Evolutionary conservation across 331 rosid genomes (phyloP), one percentile per base, ranked within the genome.

Genomic region (Erythrophleum ivorense): DNA sequence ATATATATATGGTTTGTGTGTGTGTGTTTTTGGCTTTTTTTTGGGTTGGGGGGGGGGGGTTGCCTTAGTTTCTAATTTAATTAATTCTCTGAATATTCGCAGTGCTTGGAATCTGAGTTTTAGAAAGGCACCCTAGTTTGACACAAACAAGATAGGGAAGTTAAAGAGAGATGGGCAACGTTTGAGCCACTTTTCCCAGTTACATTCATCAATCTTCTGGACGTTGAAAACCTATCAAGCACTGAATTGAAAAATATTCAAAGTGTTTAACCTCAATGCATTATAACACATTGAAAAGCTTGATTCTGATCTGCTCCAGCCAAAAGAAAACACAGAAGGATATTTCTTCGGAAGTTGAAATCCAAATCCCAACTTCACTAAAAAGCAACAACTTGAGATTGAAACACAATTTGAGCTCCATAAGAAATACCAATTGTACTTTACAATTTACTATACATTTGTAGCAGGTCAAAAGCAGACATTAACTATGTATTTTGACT

Each of bases 401-500:
- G 21, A 3, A 21, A 70, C 52, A 70, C 12, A 70, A 70, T 46
- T 21, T 2, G 12, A 21, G 58, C 38, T 13, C 58, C 43, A 72
- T 34, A 54, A 36, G 19, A 55, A 34, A 50, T 15, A 43, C 34
- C 50, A 34, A 18, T 53, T 73, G 4, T 18, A 9, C 49, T 19
- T 54, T 55, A 40, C 19, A n/a, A 38, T 40, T 38, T 34, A 9
- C 18, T 38, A 57, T 55, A 57, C 12, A 38, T 38, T 36, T 15
- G 24, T 38, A 11, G 9, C 43, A 62, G 3, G 52, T 52, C 31
- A 34, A 31, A 34, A 73, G 50, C 53, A 73, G 15, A 19, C 0
- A 41, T 38, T 74, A 10, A 50, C 24, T 7, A 72, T 36, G 7
- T 33, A 73, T 78, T 68, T 45, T n/a, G 33, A 80, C 21, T 46